Evolutionary conservation across 2,329 filamentous ascomycete genomes (phyloP), one percentile per base, ranked within the genome.

Genomic region (Penicillium paneum): DNA sequence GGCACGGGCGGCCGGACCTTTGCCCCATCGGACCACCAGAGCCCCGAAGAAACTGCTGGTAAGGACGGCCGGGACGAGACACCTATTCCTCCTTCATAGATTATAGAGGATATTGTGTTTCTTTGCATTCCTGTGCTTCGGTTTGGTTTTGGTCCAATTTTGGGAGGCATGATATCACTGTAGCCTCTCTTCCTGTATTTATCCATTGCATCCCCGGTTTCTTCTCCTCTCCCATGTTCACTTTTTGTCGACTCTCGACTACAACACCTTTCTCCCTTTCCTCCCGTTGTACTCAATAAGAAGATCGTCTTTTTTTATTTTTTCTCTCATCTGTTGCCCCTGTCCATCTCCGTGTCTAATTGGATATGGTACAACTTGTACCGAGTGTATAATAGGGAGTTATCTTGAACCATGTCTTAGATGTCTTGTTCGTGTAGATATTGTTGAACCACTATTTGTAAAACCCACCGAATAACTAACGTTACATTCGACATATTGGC

Each of bases 1-100:
- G 83, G 82, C 55, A 78, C 70, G 21, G 70, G 65, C 7, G 71
- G 71, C 13, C 61, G 72, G 67, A 83, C 81, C 67, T 82, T 81
- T 64, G 78, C 84, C 15, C 84, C 86, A 2, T 71, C 69, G 2
- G 70, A 71, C 40, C 34, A 59, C 34, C 41, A 49, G 51, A 80
- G 83, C 31, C 61, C 56, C 8, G 67, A 70, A 42, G 58, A 59
- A 44, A 82, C 82, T 36, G 79, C 62, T 21, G 69, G 67, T 48
- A 72, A 73, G 57, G 65, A 71, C 60, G 71, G 66, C 62, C 70
- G 64, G 58, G 69, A 73, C 43, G 61, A 70, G 53, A 69, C 68
- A 19, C 68, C 69, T 44, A 48, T 64, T 32, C 66, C 70, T 34
- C 44, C 53, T 49, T 52, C 49, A 47, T 44, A 57, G 48, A 44